Conservation (phyloP, 176 grass and related monocot genomes). For the Cymbopogon citratus region DNA sequence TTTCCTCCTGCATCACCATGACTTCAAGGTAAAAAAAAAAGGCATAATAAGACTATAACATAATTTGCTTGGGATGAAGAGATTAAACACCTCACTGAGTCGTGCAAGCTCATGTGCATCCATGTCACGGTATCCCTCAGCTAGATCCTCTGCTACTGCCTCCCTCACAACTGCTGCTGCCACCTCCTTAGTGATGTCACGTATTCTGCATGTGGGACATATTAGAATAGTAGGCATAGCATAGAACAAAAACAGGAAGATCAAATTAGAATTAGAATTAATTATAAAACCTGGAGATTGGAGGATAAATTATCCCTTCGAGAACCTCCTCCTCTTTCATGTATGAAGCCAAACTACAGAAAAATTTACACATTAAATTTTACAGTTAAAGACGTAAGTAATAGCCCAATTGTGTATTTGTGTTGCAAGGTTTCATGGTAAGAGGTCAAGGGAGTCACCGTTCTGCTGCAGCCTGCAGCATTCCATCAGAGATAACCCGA, state of each 20-base stretch:
- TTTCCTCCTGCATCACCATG: conserved; percentile 65
- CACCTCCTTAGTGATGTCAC: conserved; percentile 93
- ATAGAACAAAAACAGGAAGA: conserved; percentile 13
- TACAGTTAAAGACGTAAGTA: conserved; percentile 27
- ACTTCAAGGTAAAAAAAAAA: conserved; percentile 14
- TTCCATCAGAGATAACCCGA: conserved; percentile 82
- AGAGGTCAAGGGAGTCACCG: conserved; percentile 49
- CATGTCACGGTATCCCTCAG: conserved; percentile 92
- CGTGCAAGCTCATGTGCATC: conserved; percentile 80
- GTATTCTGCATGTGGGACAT: conserved; percentile 55
- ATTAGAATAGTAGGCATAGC: conserved; percentile 20
- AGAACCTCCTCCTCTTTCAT: conserved; percentile 93
- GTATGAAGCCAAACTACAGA: conserved; percentile 80
- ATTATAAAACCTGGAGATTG: conserved; percentile 76
- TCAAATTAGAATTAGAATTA: not conserved
- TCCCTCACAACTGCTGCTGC: conserved; percentile 87
- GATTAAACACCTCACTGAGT: conserved; percentile 68
- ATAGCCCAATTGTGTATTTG: not conserved
- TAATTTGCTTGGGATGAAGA: not conserved
- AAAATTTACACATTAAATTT: conserved; percentile 13
- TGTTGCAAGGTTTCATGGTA: not conserved
- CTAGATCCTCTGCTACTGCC: conserved; percentile 88
- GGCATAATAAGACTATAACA: not conserved
- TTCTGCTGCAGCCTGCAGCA: conserved; percentile 94
- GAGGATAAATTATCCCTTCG: conserved; percentile 87